phyloP scores from a whole-genome alignment of 2,329 filamentous ascomycete species.

The Fusarium mundagurra region DNA sequence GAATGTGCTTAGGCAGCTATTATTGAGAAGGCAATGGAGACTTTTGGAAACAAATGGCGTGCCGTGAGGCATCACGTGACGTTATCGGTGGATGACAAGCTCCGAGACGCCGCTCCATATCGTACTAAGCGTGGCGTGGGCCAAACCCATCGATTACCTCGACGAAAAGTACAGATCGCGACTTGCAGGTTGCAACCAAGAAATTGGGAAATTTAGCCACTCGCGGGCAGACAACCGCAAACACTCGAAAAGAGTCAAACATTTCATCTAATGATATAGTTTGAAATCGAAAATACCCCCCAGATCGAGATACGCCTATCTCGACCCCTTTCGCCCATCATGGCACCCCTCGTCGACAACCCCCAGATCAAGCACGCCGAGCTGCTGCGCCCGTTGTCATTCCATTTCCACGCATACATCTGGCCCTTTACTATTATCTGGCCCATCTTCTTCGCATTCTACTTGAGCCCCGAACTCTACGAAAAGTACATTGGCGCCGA shows the following conservation, averaged over 20 bases:
- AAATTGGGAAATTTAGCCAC: conserved; percentile 29
- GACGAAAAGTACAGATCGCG: conserved; percentile 46
- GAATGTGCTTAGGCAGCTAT: background rate
- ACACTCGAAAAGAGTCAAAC: background rate
- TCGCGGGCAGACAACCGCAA: conserved; percentile 18
- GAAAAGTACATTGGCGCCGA: conserved; percentile 90
- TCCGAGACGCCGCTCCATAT: conserved; percentile 25
- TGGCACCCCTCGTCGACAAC: conserved; percentile 90
- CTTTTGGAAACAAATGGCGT: conserved; percentile 10
- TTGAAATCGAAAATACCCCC: background rate
- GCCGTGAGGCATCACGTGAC: conserved; percentile 19
- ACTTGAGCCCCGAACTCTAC: conserved; percentile 84
- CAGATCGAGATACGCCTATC: conserved; percentile 22
- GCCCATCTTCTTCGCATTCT: conserved; percentile 90
- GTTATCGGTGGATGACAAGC: conserved; percentile 26
- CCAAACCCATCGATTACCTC: conserved; percentile 27
- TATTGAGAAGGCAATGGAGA: conserved; percentile 22
- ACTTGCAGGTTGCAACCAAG: conserved; percentile 34
- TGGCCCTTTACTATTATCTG: conserved; percentile 94
- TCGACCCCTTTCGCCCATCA: conserved; percentile 46
- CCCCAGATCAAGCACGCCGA: conserved; percentile 88
- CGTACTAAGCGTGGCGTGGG: conserved; percentile 19
- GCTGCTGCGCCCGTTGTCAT: conserved; percentile 85
- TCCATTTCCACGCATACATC: conserved; percentile 85
- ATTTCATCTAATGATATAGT: conserved; percentile 5